Conservation (phyloP, 805 yeast genomes). For the Lipomyces anomalus region DNA sequence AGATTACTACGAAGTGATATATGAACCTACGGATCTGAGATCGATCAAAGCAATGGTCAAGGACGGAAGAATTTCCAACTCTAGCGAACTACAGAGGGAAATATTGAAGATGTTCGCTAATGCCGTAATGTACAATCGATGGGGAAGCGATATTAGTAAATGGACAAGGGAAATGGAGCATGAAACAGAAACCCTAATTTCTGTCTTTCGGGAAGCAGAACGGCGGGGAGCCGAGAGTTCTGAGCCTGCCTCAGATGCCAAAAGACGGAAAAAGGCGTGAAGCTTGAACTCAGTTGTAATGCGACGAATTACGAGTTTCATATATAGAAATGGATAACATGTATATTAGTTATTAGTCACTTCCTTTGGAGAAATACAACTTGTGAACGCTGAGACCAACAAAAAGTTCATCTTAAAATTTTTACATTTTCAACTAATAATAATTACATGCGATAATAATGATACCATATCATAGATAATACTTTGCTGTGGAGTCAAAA, state of each 20-base stretch:
- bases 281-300: no score
- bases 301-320: no score
- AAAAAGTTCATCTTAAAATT: conserved; percentile 23
- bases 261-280: conserved; percentile 14
- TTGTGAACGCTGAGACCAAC: no score
- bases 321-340: no score
- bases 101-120: conserved; percentile 75
- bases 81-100: conserved; percentile 56
- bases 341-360: no score
- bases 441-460: conserved; percentile 21
- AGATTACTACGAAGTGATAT: conserved; percentile 55
- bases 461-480: neutral
- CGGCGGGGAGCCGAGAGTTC: conserved; percentile 11
- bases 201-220: conserved; percentile 51
- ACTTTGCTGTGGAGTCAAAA: no score
- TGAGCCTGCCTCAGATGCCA: conserved; percentile 8
- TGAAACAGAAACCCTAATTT: conserved; percentile 50
- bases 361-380: no score
- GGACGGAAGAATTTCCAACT: conserved; percentile 48
- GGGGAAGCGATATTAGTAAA: conserved; percentile 53
- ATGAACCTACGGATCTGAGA: conserved; percentile 63
- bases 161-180: conserved; percentile 67
- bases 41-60: conserved; percentile 54
- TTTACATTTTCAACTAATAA: conserved; percentile 3
- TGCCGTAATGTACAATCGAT: conserved; percentile 73